Conservation (phyloP, 352 stramenopile genomes). For the Pythium plurisporium region DNA sequence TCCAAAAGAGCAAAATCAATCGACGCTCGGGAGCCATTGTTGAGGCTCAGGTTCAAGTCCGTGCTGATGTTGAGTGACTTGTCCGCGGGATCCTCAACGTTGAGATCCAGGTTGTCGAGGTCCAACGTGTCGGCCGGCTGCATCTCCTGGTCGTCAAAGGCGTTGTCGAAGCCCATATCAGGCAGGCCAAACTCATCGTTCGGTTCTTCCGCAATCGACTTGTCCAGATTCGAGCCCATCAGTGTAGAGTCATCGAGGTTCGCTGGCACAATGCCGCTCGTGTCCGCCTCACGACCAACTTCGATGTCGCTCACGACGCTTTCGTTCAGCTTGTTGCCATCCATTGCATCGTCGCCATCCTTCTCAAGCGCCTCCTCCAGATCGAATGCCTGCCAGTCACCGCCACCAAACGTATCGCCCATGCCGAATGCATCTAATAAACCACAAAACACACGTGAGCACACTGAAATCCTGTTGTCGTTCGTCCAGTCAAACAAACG, state of each 20-base stretch:
- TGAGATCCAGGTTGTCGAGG: conserved; percentile 37
- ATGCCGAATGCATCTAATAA: conserved; percentile 54
- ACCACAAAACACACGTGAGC: too few species aligned
- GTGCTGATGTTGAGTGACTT: conserved; percentile 61
- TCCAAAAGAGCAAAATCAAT: conserved; percentile 58
- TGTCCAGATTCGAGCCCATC: conserved; percentile 36
- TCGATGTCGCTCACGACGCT: conserved; percentile 80
- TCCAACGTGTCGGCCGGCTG: conserved; percentile 31
- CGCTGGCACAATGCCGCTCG: conserved; percentile 27
- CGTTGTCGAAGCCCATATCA: conserved; percentile 56
- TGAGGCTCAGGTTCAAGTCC: conserved; percentile 64
- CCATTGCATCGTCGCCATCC: conserved; percentile 17
- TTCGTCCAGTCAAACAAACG: conserved; percentile 2
- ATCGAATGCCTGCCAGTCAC: conserved; percentile 82
- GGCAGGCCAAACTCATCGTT: conserved; percentile 32
- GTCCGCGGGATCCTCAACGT: conserved; percentile 29
- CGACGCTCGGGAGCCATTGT: conserved; percentile 56
- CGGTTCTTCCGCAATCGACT: conserved; percentile 38
- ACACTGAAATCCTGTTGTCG: too few species aligned
- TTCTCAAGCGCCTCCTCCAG: conserved; percentile 64
- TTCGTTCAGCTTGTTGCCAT: conserved; percentile 39
- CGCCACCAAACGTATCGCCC: conserved; percentile 73
- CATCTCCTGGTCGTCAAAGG: conserved; percentile 55
- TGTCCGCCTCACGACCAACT: conserved; percentile 69
- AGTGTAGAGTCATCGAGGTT: conserved; percentile 56